phyloP scores from a whole-genome alignment of 768 basidiomycete genomes.

The Tricholoma hemisulphureum region DNA sequence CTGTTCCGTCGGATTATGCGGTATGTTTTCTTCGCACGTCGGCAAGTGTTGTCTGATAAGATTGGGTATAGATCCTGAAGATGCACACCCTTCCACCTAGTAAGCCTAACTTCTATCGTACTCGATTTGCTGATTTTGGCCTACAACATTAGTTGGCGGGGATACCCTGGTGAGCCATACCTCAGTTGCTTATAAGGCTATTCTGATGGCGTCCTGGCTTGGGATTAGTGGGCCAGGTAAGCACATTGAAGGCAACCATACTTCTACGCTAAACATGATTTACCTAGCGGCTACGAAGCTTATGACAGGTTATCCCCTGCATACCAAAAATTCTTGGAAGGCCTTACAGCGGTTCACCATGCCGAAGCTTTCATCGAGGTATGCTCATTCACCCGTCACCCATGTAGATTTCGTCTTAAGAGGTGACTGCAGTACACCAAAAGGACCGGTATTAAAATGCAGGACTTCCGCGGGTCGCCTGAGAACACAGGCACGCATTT shows the following conservation, averaged over 20 bases:
- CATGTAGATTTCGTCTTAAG: neutral
- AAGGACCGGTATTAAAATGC: conserved; percentile 28
- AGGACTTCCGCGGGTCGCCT: conserved; percentile 49
- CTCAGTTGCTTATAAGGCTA: neutral
- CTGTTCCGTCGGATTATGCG: conserved; percentile 58
- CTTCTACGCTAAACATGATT: neutral
- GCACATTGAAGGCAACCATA: neutral
- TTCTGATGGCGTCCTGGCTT: neutral
- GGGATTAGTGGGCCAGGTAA: conserved; percentile 39
- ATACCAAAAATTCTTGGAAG: conserved; percentile 53
- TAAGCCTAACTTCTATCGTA: conserved; percentile 12
- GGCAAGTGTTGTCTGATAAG: neutral
- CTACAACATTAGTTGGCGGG: conserved; percentile 30
- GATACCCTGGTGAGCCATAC: conserved; percentile 39
- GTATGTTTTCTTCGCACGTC: conserved; percentile 17
- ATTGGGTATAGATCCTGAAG: conserved; percentile 34
- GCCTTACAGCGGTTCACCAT: conserved; percentile 54
- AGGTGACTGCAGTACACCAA: conserved; percentile 28
- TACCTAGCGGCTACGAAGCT: conserved; percentile 51
- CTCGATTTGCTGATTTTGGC: neutral
- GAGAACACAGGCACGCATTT: conserved; percentile 49
- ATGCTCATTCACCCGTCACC: neutral
- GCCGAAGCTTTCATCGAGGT: conserved; percentile 43
- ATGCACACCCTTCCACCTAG: conserved; percentile 39
- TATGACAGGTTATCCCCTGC: conserved; percentile 62